Conservation (phyloP, 202 grass and related monocot genomes). For the Setaria italica region DNA sequence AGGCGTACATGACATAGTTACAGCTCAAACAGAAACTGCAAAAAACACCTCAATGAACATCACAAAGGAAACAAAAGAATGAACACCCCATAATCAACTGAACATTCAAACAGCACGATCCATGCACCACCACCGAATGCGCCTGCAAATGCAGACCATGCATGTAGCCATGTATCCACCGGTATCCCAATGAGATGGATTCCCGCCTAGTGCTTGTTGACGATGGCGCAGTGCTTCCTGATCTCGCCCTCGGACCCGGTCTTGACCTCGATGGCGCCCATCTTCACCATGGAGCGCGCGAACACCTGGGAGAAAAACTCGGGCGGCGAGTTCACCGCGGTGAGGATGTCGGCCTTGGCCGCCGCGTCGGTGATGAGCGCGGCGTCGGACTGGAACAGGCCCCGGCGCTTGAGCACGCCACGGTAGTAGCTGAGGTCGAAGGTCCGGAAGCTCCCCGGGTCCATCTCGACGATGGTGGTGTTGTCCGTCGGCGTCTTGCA, state of each 20-base stretch:
- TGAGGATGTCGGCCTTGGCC: conserved; percentile 45
- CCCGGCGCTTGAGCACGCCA: conserved; percentile 69
- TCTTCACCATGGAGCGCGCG: conserved; percentile 76
- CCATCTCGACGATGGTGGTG: conserved; percentile 87
- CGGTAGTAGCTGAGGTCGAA: conserved; percentile 86
- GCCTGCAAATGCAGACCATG: neutral
- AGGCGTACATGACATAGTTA: neutral
- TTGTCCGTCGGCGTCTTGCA: conserved; percentile 63
- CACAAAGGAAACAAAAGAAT: conserved; percentile 17
- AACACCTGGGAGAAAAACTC: conserved; percentile 77
- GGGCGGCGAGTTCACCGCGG: conserved; percentile 29
- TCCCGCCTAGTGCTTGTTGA: conserved; percentile 44
- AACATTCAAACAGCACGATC: neutral
- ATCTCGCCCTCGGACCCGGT: conserved; percentile 78
- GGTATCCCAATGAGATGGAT: neutral
- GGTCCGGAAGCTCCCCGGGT: conserved; percentile 88
- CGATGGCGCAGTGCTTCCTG: conserved; percentile 69
- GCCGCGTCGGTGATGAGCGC: conserved; percentile 65
- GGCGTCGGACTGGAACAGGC: conserved; percentile 89
- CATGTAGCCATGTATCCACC: neutral
- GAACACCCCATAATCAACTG: neutral
- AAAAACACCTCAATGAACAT: neutral
- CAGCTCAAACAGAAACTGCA: neutral
- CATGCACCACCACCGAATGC: neutral
- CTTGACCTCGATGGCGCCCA: conserved; percentile 74